These are phyloP conservation scores for Geotrichum restrictum DNA, from an alignment of 1,139 yeast genomes.

Conservation along the genomic window DNA sequence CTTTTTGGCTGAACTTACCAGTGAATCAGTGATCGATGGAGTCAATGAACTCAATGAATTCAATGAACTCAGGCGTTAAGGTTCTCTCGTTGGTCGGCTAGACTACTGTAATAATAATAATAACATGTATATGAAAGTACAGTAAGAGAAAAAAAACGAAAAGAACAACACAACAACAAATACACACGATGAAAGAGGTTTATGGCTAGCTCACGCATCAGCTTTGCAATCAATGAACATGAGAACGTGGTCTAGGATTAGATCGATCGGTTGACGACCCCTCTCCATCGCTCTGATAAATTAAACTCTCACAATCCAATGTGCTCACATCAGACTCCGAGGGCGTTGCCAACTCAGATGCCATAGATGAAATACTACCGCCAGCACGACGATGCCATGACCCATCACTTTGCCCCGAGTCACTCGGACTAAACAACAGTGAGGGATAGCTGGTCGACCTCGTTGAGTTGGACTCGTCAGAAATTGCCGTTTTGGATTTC, in stretches of 20 bases:
- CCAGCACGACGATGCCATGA: conserved; percentile 10
- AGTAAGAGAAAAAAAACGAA: no score
- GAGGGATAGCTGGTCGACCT: conserved; percentile 1
- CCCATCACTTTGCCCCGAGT: neutral
- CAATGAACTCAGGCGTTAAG: no score
- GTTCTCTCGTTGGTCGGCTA: no score
- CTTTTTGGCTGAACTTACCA: no score
- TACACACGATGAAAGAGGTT: no score
- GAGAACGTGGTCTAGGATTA: neutral
- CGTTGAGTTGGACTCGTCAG: conserved; percentile 3
- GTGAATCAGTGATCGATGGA: no score
- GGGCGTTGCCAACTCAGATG: conserved; percentile 4
- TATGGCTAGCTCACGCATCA: no score
- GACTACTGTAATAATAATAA: no score
- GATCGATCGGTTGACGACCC: neutral
- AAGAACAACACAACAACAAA: no score
- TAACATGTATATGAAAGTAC: no score
- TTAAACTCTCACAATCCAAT: conserved; percentile 4
- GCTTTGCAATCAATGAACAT: no score
- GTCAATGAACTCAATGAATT: no score
- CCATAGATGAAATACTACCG: neutral
- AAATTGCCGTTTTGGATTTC: neutral
- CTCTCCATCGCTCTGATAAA: conserved; percentile 2
- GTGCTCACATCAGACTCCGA: conserved; percentile 8
- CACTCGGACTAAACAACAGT: neutral